A percentile compares a stretch with the other conserved stretches of the same genome.
Conservation (phyloP, 768 basidiomycete genomes). For the Leccinum broughii region DNA sequence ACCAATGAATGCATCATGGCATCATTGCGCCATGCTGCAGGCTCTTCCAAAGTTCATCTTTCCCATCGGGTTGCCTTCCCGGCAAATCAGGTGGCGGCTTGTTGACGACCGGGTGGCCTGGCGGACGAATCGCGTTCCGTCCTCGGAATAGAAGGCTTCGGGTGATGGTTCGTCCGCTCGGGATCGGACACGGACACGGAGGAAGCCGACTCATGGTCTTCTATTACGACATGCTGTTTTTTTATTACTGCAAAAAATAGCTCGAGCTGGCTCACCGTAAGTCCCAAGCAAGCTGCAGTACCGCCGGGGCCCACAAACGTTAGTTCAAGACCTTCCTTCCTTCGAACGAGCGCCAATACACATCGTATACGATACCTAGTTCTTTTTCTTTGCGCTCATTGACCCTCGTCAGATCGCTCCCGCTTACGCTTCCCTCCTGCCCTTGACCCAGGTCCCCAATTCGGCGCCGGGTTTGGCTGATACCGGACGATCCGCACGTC, state of each 20-base stretch:
- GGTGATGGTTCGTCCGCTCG: not conserved
- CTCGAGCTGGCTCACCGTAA: not conserved
- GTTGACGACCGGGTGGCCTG: not conserved
- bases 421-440: slow-evolving; percentile 46
- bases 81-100: not conserved
- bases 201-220: not conserved
- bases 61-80: not conserved
- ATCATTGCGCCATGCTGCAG: not conserved
- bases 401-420: slow-evolving; percentile 22
- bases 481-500: slow-evolving; percentile 83
- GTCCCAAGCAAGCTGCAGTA: not conserved
- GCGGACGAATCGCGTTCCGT: not conserved
- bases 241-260: not conserved
- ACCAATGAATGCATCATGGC: not conserved
- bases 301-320: not conserved
- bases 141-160: not conserved
- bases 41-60: not conserved
- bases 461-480: slow-evolving; percentile 84
- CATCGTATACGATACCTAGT: not conserved
- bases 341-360: not conserved
- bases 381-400: not conserved
- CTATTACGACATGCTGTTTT: not conserved
- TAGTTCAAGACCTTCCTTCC: not conserved
- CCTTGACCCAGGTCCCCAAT: slow-evolving; percentile 89
- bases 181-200: not conserved